Percentiles rank a stretch among this genome's conserved stretches.
These are phyloP conservation scores for Saccharomyces pastorianus DNA, from an alignment of 1,139 yeast species.

Conservation along the genomic window DNA sequence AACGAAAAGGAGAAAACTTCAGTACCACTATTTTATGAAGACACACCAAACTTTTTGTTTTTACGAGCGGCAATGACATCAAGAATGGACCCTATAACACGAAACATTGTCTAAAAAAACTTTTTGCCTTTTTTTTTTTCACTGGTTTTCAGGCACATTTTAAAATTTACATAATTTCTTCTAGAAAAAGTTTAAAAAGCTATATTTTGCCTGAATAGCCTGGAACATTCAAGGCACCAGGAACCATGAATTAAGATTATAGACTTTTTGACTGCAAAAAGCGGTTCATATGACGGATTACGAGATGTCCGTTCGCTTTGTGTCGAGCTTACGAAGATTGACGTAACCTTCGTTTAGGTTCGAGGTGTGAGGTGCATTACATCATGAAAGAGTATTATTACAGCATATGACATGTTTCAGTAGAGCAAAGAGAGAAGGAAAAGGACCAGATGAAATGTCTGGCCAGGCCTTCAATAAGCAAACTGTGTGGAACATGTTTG, in stretches of 20 bases:
- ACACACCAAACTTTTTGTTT: neutral
- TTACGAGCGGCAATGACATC: neutral
- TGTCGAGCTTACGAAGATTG: neutral
- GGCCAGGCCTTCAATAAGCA: neutral
- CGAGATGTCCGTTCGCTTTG: neutral
- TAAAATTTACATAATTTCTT: neutral
- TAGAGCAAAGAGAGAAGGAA: neutral
- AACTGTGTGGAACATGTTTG: neutral
- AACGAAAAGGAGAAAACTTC: neutral
- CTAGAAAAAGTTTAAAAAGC: neutral
- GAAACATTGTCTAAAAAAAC: neutral
- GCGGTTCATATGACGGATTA: neutral
- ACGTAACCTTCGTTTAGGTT: neutral
- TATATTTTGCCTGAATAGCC: neutral
- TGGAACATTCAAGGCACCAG: neutral
- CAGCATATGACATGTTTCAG: neutral
- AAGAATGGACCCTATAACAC: neutral
- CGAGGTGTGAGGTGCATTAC: neutral
- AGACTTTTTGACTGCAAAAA: neutral
- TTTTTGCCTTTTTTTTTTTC: neutral
- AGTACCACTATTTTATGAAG: neutral
- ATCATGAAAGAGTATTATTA: neutral
- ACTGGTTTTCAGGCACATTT: neutral
- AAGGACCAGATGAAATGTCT: neutral
- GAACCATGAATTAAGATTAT: neutral